phyloP scores from a whole-genome alignment of 2,329 filamentous ascomycete species.

The Penicillium sp. region DNA sequence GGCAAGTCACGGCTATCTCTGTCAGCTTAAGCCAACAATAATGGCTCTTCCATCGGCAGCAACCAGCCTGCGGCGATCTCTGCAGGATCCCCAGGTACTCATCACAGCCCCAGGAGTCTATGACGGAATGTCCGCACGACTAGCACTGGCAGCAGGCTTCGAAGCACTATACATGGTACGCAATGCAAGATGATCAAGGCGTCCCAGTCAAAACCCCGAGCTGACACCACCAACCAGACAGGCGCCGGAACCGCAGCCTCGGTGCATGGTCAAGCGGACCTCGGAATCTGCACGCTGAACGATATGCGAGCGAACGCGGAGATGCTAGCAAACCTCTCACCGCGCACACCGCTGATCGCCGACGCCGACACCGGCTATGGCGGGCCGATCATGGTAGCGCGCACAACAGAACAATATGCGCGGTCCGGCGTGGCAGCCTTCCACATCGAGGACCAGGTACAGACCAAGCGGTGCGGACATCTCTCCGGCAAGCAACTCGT shows the following conservation, averaged over 20 bases:
- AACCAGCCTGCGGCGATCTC: constrained; percentile 32
- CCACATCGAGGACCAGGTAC: constrained; percentile 58
- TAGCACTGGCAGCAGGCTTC: constrained; percentile 50
- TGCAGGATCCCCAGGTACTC: constrained; percentile 36
- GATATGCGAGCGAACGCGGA: constrained; percentile 55
- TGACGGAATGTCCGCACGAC: constrained; percentile 50
- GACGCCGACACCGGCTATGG: constrained; percentile 57
- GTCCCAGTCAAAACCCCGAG: background rate
- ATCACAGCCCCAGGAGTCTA: constrained; percentile 51
- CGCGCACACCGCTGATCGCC: constrained; percentile 50
- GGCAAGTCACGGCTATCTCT: background rate
- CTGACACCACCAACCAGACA: constrained; percentile 36
- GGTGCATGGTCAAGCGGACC: constrained; percentile 49
- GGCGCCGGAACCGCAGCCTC: constrained; percentile 52
- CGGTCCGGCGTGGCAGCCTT: constrained; percentile 55
- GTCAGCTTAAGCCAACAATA: constrained; percentile 1
- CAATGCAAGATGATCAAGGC: background rate
- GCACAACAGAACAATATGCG: constrained; percentile 51
- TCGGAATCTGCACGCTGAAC: constrained; percentile 51
- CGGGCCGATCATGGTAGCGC: constrained; percentile 49
- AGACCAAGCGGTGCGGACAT: constrained; percentile 44
- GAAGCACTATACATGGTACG: constrained; percentile 52
- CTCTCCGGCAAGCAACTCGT: constrained; percentile 42
- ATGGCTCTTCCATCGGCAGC: constrained; percentile 29
- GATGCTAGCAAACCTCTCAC: constrained; percentile 53